A percentile compares a stretch with the other conserved stretches of the same genome.
Evolutionary conservation across 2,329 filamentous ascomycete genomes (phyloP).

Genomic region (Curvularia hawaiiensis): DNA sequence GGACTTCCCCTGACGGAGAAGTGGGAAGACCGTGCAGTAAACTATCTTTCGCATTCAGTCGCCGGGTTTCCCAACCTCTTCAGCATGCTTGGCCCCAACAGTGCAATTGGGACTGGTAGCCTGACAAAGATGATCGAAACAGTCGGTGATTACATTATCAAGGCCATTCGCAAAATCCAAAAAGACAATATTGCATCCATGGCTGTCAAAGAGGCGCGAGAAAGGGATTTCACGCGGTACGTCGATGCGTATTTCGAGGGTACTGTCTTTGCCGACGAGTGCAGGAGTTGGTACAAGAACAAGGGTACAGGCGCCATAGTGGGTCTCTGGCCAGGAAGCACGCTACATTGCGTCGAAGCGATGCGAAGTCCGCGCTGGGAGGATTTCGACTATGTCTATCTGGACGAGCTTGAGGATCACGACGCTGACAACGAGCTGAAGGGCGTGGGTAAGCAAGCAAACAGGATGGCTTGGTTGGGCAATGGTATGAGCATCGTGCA

Average conservation of each 20-base stretch:
- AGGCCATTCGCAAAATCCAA: slow-evolving; percentile 50
- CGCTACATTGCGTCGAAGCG: slow-evolving; percentile 40
- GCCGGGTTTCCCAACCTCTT: slow-evolving; percentile 48
- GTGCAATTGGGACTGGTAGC: slow-evolving; percentile 47
- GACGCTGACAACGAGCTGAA: slow-evolving; percentile 11
- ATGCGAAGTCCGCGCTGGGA: slow-evolving; percentile 45
- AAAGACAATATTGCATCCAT: slow-evolving; percentile 50
- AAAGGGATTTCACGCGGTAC: slow-evolving; percentile 38
- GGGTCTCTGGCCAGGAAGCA: slow-evolving; percentile 45
- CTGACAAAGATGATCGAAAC: slow-evolving; percentile 51
- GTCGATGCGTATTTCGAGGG: slow-evolving; percentile 42
- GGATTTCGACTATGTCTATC: slow-evolving; percentile 41
- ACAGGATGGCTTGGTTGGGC: slow-evolving; percentile 40
- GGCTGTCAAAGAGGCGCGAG: slow-evolving; percentile 33
- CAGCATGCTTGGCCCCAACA: slow-evolving; percentile 51
- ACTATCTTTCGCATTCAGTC: slow-evolving; percentile 39
- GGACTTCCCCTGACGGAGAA: slow-evolving; percentile 38
- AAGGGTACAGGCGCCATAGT: slow-evolving; percentile 31
- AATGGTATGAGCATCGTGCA: slow-evolving; percentile 39
- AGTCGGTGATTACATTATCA: slow-evolving; percentile 48
- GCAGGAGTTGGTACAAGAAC: slow-evolving; percentile 46
- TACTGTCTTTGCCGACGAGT: slow-evolving; percentile 44
- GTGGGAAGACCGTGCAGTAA: slow-evolving; percentile 42
- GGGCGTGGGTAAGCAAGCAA: slow-evolving; percentile 28
- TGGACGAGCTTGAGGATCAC: slow-evolving; percentile 21